These are phyloP conservation scores for Moesziomyces parantarcticus DNA, from an alignment of 1,284 basidiomycete species.

Conservation along the genomic window DNA sequence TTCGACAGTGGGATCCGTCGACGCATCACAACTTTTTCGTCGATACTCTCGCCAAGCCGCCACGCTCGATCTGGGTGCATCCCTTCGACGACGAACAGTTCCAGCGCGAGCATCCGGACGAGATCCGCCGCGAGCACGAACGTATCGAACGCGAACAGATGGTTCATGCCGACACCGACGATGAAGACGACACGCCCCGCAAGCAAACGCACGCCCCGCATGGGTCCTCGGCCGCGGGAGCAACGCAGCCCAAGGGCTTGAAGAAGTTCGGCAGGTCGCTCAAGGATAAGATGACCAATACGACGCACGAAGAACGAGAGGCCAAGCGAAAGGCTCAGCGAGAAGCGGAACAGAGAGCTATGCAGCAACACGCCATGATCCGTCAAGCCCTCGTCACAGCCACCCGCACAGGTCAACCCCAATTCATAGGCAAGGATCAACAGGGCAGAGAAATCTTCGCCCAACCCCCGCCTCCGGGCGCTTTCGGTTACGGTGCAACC, in stretches of 20 bases:
- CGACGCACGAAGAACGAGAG: conserved; percentile 61
- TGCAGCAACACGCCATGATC: conserved; percentile 45
- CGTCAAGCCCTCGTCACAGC: conserved; percentile 34
- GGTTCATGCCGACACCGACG: conserved; percentile 49
- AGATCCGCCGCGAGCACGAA: conserved; percentile 19
- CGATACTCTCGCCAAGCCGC: conserved; percentile 62
- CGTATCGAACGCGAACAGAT: conserved; percentile 24
- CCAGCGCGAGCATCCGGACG: conserved; percentile 38
- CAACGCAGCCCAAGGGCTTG: conserved; percentile 28
- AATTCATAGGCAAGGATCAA: conserved; percentile 41
- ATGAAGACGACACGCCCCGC: conserved; percentile 34
- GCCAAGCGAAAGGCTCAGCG: conserved; percentile 44
- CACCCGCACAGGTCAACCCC: conserved; percentile 49
- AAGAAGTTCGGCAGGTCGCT: conserved; percentile 59
- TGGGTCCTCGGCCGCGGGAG: background rate
- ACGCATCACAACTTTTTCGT: conserved; percentile 61
- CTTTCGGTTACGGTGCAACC: conserved; percentile 34
- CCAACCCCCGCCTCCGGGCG: conserved; percentile 48
- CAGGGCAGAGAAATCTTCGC: conserved; percentile 51
- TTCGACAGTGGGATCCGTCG: conserved; percentile 60
- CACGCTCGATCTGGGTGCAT: conserved; percentile 67
- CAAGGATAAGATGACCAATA: conserved; percentile 66
- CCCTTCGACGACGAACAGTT: conserved; percentile 58
- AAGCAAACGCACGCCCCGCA: background rate
- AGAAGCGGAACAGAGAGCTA: conserved; percentile 50